Percentiles rank a stretch among this genome's conserved stretches.
These are phyloP conservation scores for Boletus reticuloceps DNA, from an alignment of 768 basidiomycete genomes.

Conservation along the genomic window DNA sequence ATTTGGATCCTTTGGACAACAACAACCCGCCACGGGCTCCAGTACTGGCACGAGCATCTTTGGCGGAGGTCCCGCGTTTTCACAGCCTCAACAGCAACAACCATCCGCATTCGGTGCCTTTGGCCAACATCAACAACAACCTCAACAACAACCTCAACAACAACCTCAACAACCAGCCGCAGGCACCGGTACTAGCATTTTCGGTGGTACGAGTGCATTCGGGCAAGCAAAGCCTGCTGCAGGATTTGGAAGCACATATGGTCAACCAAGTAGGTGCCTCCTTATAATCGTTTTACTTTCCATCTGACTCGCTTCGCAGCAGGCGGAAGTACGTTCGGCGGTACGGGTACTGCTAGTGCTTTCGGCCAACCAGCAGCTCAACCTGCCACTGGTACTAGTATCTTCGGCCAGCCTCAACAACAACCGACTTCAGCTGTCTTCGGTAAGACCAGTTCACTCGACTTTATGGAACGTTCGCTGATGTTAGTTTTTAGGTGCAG, in stretches of 20 bases:
- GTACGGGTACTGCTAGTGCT: slow-evolving; percentile 15
- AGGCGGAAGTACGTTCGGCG: slow-evolving; percentile 23
- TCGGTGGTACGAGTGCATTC: slow-evolving; percentile 32
- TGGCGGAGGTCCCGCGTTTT: slow-evolving; percentile 40
- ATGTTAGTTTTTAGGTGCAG: slow-evolving; percentile 24
- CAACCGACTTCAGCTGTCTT: slow-evolving; percentile 38
- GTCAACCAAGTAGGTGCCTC: slow-evolving; percentile 22
- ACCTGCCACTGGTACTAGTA: slow-evolving; percentile 17
- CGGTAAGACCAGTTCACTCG: slow-evolving; percentile 33
- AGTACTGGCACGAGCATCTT: slow-evolving; percentile 40
- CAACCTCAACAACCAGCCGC: slow-evolving; percentile 34
- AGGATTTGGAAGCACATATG: slow-evolving; percentile 28
- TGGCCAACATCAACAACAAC: slow-evolving; percentile 37
- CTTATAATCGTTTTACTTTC: neutral
- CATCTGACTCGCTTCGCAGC: slow-evolving; percentile 5
- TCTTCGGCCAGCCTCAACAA: slow-evolving; percentile 39
- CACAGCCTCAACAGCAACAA: slow-evolving; percentile 33
- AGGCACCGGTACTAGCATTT: slow-evolving; percentile 30
- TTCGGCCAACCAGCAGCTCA: slow-evolving; percentile 31
- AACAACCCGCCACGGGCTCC: slow-evolving; percentile 34
- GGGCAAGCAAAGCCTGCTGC: slow-evolving; percentile 33
- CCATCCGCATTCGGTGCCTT: slow-evolving; percentile 50
- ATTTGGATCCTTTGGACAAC: slow-evolving; percentile 36
- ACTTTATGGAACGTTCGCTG: neutral
- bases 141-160: slow-evolving; percentile 28